These are phyloP conservation scores for Colletotrichum abscissum DNA, from an alignment of 2,329 filamentous ascomycete genomes.

Conservation along the genomic window DNA sequence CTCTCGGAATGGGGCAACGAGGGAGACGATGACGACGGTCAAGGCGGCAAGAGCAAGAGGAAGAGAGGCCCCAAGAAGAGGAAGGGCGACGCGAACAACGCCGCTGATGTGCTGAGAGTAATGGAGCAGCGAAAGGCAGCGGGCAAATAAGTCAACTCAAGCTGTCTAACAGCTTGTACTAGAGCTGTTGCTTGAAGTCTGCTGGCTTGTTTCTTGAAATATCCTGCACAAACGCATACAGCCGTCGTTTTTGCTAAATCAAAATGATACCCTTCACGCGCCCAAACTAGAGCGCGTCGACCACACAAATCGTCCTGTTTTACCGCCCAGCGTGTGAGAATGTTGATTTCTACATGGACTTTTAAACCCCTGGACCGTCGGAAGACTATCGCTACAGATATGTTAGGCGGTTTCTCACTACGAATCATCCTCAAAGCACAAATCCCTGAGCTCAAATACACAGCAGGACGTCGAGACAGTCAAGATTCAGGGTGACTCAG, in stretches of 20 bases:
- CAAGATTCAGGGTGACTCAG: constrained; percentile 21
- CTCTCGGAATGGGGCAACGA: constrained; percentile 72
- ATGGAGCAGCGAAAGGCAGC: constrained; percentile 70
- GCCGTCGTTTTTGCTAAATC: neutral
- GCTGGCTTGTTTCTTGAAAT: neutral
- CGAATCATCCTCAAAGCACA: neutral
- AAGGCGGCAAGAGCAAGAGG: constrained; percentile 65
- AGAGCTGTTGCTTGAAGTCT: neutral
- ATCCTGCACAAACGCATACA: neutral
- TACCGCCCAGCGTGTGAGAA: neutral
- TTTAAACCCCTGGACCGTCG: neutral
- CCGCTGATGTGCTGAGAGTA: constrained; percentile 81
- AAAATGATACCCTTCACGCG: constrained; percentile 2
- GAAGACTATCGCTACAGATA: neutral
- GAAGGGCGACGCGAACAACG: constrained; percentile 83
- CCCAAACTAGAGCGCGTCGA: neutral
- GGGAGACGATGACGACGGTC: constrained; percentile 59
- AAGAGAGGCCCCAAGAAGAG: constrained; percentile 80
- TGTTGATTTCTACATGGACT: neutral
- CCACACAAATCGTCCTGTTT: neutral
- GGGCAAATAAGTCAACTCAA: constrained; percentile 5
- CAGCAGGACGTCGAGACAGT: constrained; percentile 13
- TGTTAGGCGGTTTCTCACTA: too few relatives aligned
- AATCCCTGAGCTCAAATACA: neutral
- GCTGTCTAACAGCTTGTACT: neutral